phyloP scores from a whole-genome alignment of 441 rosid genomes.

The Erodium chrysanthum region DNA sequence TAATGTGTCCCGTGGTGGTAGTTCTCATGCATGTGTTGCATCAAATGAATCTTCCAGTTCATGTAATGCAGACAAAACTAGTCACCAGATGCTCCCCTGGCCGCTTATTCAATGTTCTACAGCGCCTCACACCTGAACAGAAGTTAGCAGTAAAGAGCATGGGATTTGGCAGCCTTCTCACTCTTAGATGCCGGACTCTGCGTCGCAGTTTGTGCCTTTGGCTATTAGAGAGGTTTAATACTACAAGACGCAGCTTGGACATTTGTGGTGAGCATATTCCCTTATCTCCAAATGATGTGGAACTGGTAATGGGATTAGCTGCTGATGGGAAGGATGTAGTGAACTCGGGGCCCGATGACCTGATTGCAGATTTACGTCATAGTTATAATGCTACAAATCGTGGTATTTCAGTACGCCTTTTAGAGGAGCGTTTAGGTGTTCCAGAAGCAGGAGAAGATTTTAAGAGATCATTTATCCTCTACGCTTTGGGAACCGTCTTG shows the following conservation, averaged over 20 bases:
- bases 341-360: constrained; percentile 41
- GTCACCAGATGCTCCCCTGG: constrained; percentile 48
- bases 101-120: constrained; percentile 37
- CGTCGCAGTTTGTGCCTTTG: constrained; percentile 44
- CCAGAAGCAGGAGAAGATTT: constrained; percentile 40
- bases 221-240: constrained; percentile 39
- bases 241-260: constrained; percentile 27
- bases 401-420: constrained; percentile 40
- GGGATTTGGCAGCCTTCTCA: constrained; percentile 40
- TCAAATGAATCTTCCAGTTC: constrained; percentile 18
- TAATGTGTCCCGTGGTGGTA: constrained; percentile 6
- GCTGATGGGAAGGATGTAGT: constrained; percentile 41
- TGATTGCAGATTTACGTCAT: constrained; percentile 29
- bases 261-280: constrained; percentile 32
- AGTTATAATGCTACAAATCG: constrained; percentile 38
- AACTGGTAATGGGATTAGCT: constrained; percentile 39
- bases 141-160: constrained; percentile 33
- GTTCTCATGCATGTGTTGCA: neutral
- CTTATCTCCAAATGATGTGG: constrained; percentile 34
- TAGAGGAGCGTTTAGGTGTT: constrained; percentile 31
- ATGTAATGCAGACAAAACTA: constrained; percentile 31
- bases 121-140: constrained; percentile 31
- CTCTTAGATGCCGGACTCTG: constrained; percentile 35
- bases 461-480: constrained; percentile 37
- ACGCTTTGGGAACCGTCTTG: constrained; percentile 38